A percentile compares a stretch with the other conserved stretches of the same genome.
These are phyloP conservation scores for Royoungia palumana DNA, from an alignment of 768 basidiomycete species.

Conservation along the genomic window DNA sequence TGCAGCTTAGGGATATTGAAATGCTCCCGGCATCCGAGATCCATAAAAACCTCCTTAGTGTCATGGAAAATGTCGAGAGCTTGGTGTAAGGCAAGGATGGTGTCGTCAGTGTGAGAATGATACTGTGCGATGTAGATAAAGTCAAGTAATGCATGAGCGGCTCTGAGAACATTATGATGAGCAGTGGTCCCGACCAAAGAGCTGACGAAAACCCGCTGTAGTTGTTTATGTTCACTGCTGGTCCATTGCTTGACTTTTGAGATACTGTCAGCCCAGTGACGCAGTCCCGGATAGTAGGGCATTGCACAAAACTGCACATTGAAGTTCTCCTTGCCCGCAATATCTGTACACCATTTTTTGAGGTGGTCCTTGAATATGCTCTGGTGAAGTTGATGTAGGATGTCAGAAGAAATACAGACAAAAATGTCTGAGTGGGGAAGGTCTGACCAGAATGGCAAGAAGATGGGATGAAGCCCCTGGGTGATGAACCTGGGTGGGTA, in stretches of 20 bases:
- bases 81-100: neutral
- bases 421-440: slow-evolving; percentile 1
- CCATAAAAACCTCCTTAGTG: neutral
- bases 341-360: neutral
- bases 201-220: neutral
- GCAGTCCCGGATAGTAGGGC: neutral
- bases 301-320: neutral
- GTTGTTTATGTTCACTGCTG: neutral
- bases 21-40: neutral
- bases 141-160: too few relatives aligned
- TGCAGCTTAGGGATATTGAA: slow-evolving; percentile 3
- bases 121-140: neutral
- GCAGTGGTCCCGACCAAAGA: neutral
- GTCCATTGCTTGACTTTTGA: slow-evolving; percentile 1
- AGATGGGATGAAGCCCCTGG: neutral
- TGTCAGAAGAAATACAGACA: neutral
- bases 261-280: neutral
- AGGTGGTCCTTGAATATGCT: slow-evolving; percentile 1
- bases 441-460: slow-evolving; percentile 1
- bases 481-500: neutral
- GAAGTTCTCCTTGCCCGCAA: neutral
- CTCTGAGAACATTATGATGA: too few relatives aligned
- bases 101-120: neutral
- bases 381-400: slow-evolving; percentile 2
- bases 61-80: neutral